Base-by-base conservation (phyloP, 129 eudicot species). In the Tanacetum coccineum region DNA sequence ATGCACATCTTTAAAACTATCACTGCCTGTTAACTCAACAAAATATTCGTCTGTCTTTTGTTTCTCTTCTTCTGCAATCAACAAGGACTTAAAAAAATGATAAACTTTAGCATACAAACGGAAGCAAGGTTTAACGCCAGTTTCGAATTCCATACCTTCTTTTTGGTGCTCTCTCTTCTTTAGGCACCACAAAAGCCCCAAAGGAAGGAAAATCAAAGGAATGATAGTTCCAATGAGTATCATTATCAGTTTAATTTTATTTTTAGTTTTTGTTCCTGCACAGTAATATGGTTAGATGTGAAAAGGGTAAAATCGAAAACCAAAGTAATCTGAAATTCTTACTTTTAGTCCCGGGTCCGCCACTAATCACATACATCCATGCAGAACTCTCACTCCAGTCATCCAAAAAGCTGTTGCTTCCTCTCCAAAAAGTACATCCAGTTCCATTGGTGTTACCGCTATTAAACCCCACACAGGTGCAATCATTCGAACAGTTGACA, bases 401-500 rank as follows among this genome's bases (percentile, higher is more conserved):
- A 9, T 42, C 2, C 9, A 12, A 14, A n/a, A 50, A 28, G 4
- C 18, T 12, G 7, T 49, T 46, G 13, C 3, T 48, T 14, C 76
- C 70, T 0, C 25, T 64, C 70, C 45, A 69, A 1, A 56, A 22
- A 9, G 12, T 15, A 42, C 83, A 79, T 13, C 80, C 64, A 15
- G 64, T 67, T 19, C 67, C 79, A 61, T 64, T 61, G 30, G 21
- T 21, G 6, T 7, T 56, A 11, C n/a, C 44, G 4, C 51, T 47
- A 47, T 0, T 7, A 59, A 58, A 79, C 60, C 69, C 87, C 6
- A 63, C 36, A 54, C 87, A 83, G 1, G 45, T 59, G 47, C 84
- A 83, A 52, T 83, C 65, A 14, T 79, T 32, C 87, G 77, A 83
- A 26, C 87, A 83, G 9, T 1, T 68, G 8, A 55, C 70, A 53